These are phyloP conservation scores for Cynanchum wilfordii DNA, from an alignment of 257 asterid genomes.

Conservation along the genomic window DNA sequence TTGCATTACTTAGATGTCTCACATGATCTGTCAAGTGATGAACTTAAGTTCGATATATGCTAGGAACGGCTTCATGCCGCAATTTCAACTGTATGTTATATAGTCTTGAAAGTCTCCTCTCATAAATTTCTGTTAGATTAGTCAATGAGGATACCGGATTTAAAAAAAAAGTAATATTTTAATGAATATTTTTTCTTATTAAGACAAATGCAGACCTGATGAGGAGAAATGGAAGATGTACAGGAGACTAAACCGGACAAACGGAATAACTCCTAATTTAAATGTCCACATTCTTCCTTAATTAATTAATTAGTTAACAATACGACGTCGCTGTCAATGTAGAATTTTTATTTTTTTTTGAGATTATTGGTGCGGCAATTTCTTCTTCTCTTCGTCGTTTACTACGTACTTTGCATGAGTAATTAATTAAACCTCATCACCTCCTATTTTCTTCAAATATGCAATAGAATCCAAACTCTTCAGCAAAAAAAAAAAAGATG, in stretches of 20 bases:
- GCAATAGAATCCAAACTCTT: not conserved
- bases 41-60: no score
- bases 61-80: no score
- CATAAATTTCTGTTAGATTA: no score
- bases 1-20: no score
- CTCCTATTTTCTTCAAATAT: no score
- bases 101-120: no score
- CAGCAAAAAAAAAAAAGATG: slow-evolving; percentile 1
- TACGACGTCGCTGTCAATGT: not conserved
- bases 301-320: not conserved
- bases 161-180: no score
- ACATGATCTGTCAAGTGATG: no score
- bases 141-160: no score
- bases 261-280: not conserved
- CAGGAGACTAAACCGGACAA: not conserved
- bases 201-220: slow-evolving; percentile 10
- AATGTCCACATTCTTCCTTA: not conserved
- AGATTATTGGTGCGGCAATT: slow-evolving; percentile 4
- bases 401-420: not conserved
- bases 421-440: not conserved
- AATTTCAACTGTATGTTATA: no score
- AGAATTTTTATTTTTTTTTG: not conserved
- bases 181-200: no score
- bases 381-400: slow-evolving; percentile 11
- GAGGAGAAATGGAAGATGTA: not conserved